Percentiles rank a stretch among this genome's conserved stretches.
These are phyloP conservation scores for Aspergillus indologenus DNA, from an alignment of 495 filamentous ascomycete species.

Conservation along the genomic window DNA sequence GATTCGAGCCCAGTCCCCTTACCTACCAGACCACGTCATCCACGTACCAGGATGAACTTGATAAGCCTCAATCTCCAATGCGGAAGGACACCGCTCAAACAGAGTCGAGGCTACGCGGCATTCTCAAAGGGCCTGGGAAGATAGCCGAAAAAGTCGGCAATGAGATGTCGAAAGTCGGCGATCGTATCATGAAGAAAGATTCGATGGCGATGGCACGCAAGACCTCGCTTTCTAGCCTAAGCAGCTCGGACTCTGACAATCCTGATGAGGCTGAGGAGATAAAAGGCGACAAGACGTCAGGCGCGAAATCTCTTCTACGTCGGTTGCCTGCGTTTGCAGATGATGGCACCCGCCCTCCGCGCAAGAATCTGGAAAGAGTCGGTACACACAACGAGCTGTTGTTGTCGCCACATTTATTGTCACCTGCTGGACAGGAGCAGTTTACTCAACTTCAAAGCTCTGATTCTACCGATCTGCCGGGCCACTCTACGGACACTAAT, in stretches of 20 bases:
- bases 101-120: conserved; percentile 46
- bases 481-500: conserved; percentile 9
- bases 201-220: conserved; percentile 30
- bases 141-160: conserved; percentile 54
- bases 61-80: conserved; percentile 15
- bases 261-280: conserved; percentile 40
- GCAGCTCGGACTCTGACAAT: conserved; percentile 43
- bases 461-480: conserved; percentile 19
- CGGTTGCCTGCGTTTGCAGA: conserved; percentile 36
- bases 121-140: conserved; percentile 52
- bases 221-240: conserved; percentile 38
- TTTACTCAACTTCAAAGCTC: conserved; percentile 18
- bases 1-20: conserved; percentile 34
- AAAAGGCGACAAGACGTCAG: conserved; percentile 28
- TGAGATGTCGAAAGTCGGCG: conserved; percentile 57
- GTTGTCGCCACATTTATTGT: conserved; percentile 52
- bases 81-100: conserved; percentile 28
- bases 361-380: conserved; percentile 32
- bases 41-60: conserved; percentile 27
- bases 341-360: conserved; percentile 31
- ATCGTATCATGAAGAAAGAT: conserved; percentile 54
- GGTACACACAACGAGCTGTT: conserved; percentile 29
- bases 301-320: conserved; percentile 29
- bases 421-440: conserved; percentile 40
- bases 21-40: conserved; percentile 28